Percentiles rank a stretch among this genome's conserved stretches.
phyloP scores from a whole-genome alignment of 768 basidiomycete genomes.

The Boletus reticuloceps region DNA sequence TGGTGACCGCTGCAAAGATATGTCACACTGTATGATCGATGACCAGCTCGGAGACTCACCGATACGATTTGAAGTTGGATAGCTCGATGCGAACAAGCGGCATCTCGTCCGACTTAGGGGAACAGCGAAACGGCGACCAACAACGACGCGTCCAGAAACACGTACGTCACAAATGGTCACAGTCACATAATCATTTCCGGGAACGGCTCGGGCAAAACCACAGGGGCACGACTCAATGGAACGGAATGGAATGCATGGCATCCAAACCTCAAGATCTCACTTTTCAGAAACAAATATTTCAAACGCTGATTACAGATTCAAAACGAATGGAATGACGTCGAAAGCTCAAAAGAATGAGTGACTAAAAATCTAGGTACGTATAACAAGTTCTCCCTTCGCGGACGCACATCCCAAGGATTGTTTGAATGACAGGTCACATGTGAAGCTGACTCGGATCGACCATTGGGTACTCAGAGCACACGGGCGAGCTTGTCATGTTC shows the following conservation, averaged over 20 bases:
- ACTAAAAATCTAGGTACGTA: constrained; percentile 4
- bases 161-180: constrained; percentile 25
- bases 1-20: constrained; percentile 61
- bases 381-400: background rate
- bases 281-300: background rate
- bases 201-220: too few relatives aligned
- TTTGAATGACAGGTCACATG: background rate
- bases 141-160: constrained; percentile 24
- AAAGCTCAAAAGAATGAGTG: constrained; percentile 7
- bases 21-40: background rate
- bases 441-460: background rate
- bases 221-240: too few relatives aligned
- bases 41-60: constrained; percentile 37
- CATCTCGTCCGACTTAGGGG: constrained; percentile 40
- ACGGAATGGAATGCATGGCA: too few relatives aligned
- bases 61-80: constrained; percentile 97
- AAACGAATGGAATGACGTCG: background rate
- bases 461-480: constrained; percentile 8
- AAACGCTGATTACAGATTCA: background rate
- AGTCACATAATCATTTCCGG: constrained; percentile 7
- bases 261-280: too few relatives aligned
- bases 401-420: background rate
- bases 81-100: constrained; percentile 85
- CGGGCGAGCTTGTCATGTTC: constrained; percentile 13
- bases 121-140: constrained; percentile 8